Evolutionary conservation across 2,329 filamentous ascomycete genomes (phyloP), one percentile per base, ranked within the genome.

Genomic region (Coniochaeta sp.): DNA sequence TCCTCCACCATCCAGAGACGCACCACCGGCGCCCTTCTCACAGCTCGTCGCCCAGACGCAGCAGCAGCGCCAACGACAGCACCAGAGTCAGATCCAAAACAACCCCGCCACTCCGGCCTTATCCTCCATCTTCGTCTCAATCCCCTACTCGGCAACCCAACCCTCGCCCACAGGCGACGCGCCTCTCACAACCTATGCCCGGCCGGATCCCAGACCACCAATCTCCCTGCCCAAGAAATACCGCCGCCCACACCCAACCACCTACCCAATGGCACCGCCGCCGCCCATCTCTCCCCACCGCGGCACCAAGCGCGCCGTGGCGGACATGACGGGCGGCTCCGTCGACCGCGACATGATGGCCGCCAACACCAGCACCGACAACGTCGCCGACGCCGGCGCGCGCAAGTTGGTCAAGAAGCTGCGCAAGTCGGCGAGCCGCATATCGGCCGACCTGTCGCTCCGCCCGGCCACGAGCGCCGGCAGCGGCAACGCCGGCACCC

Each of bases 271-370:
- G 31, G 9, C 54, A 38, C 54, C 34, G 36, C 36, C 56, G n/a
- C 52, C 28, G n/a, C 43, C 61, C 6, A 61, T 66, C 9, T 68
- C 67, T 8, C 67, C 66, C 11, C 65, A 69, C 7, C 74, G 80
- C 34, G 81, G 82, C 57, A 83, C 77, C 58, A 84, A 84, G 70
- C 79, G 82, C 43, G 72, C 71, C 26, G 72, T 74, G n/a, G 69
- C 69, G 0, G 72, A 73, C 2, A 58, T 58, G 34, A 34, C 56
- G 19, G 70, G 72, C 16, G 73, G 74, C 22, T 58, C 43, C n/a
- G 11, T 40, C 57, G 34, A 63, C n/a, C 55, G 31, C 59, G 28
- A 57, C 50, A 31, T 14, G 38, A n/a, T 11, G 3, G 38, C 36
- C 54, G 54, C 31, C 17, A 38, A 28, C 28, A 55, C 34, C 47